Base-by-base conservation (phyloP, 139 green algal species). In the Nannochloris sp. region DNA sequence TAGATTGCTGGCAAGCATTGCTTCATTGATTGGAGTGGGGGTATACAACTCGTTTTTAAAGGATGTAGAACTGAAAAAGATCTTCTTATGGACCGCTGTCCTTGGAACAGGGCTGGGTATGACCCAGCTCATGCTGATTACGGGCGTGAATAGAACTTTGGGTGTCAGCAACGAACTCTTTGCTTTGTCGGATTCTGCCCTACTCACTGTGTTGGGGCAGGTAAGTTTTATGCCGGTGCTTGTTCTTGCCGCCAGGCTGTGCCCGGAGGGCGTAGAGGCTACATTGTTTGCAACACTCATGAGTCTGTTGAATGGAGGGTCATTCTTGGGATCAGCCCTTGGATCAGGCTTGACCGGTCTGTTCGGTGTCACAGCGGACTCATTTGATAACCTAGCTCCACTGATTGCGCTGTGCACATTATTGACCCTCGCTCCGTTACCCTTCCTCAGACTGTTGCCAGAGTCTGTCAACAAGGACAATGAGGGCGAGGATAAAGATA, bases 211-310 rank as follows among this genome's bases (percentile, higher is more conserved):
- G 29, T 80, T 97, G 14, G 92, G 87, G 0, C 60, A 66, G n/a
- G 79, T 97, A 4, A 81, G 82, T 15, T 97, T 96, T 74, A 96
- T 99, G 90, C 93, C 93, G 16, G 79, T 97, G 12, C 79, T 99
- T 25, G 93, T 99, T 36, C 78, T 99, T 5, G 93, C 93, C 7
- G 85, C 88, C 2, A 49, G 73, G 19, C 56, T 83, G 7, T 85
- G 78, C 60, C 78, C 78, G 18, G 75, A 81, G 84, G 89, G 89
- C 2, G 88, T 98, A 16, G 93, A 98, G 76, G 93, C 93, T 11
- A 97, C 91, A 1, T 82, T 99, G 7, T 99, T 97, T 78, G 93
- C 93, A 8, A 89, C 89, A 2, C 79, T 99, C 21, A 99, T 97
- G 92, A 84, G 60, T 5, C 72, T 98, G 2, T 73, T 89, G 27